phyloP scores from a whole-genome alignment of 2,329 filamentous ascomycete genomes.

The Arthrobotrys musiformis region DNA sequence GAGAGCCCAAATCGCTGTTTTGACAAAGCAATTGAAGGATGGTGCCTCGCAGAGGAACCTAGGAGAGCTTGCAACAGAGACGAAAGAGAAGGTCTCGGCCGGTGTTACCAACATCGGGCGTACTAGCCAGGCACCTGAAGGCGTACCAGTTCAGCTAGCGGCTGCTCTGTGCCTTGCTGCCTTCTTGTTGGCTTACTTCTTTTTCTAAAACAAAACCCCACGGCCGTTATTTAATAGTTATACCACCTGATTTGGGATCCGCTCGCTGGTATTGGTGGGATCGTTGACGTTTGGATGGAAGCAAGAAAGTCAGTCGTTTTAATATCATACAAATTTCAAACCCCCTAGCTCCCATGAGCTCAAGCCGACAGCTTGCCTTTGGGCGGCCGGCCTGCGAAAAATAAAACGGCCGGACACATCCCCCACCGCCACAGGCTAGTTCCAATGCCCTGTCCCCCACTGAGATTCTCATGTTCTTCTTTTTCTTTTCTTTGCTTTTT shows the following conservation, averaged over 20 bases:
- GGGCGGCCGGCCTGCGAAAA: background rate
- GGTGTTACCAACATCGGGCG: slow-evolving; percentile 65
- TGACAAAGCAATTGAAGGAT: slow-evolving; percentile 74
- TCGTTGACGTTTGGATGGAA: background rate
- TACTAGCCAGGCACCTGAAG: slow-evolving; percentile 71
- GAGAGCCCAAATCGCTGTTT: slow-evolving; percentile 75
- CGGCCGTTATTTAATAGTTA: slow-evolving; percentile 18
- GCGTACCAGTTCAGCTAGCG: slow-evolving; percentile 86
- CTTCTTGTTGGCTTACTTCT: slow-evolving; percentile 94
- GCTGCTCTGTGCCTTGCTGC: slow-evolving; percentile 85
- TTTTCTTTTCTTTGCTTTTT: background rate
- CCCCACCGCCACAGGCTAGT: background rate
- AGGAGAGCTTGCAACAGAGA: slow-evolving; percentile 66
- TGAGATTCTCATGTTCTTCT: slow-evolving; percentile 7
- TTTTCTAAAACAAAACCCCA: slow-evolving; percentile 74
- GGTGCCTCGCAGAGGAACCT: slow-evolving; percentile 82
- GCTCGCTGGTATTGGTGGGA: slow-evolving; percentile 2
- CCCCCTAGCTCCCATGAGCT: background rate
- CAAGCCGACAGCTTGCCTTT: background rate
- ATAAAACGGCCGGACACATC: background rate
- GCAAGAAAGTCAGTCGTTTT: slow-evolving; percentile 2
- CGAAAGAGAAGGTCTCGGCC: slow-evolving; percentile 66
- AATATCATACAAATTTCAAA: slow-evolving; percentile 2
- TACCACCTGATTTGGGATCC: slow-evolving; percentile 11
- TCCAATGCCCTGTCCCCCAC: background rate